Base-by-base conservation (phyloP, 352 stramenopile genomes). In the Blastocystis sp. region DNA sequence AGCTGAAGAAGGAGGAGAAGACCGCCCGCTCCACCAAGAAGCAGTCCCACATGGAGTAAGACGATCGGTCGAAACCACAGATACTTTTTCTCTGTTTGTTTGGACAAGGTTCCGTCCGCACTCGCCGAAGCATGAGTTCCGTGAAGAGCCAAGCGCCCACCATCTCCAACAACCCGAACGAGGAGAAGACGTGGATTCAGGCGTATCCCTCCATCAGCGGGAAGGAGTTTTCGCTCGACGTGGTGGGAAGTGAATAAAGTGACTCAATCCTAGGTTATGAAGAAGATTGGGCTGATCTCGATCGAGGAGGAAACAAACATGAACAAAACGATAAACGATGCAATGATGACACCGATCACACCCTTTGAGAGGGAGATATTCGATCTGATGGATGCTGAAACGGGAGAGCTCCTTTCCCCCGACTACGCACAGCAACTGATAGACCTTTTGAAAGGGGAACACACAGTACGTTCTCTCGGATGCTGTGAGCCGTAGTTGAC, bases 311-410 rank as follows among this genome's bases (percentile, higher is more conserved):
- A 84, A 14, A 59, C 65, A 7, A 21, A 38, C 23, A 69, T 84
- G 74, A 84, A 84, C 52, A 67, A 53, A 2, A 59, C 60, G 17
- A 84, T 84, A 11, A 67, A 64, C 19, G 74, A 84, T 48, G 17
- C 53, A 53, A 52, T 84, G 11, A 84, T 84, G 74, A 69, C 56
- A 10, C 74, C 45, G 2, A 69, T 84, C 61, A 84, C 74, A 56
- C 53, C 74, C 14, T 84, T 84, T 45, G 74, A 84, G 45, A 28
- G 74, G 41, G 38, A 66, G 11, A 52, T 84, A 3, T 84, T 84
- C 52, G 74, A 84, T 52, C 28, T 84, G n/a, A 11, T 84, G 4
- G 74, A 84, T 84, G 28, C 74, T 52, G 74, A 66, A 21, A 84
- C 56, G 23, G 74, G 74, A 21, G 74, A 84, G 56, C 74, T 84